Evolutionary conservation across 1,284 basidiomycete species (phyloP), one percentile per base, ranked within the genome.

Genomic region (Puccinia coronata): DNA sequence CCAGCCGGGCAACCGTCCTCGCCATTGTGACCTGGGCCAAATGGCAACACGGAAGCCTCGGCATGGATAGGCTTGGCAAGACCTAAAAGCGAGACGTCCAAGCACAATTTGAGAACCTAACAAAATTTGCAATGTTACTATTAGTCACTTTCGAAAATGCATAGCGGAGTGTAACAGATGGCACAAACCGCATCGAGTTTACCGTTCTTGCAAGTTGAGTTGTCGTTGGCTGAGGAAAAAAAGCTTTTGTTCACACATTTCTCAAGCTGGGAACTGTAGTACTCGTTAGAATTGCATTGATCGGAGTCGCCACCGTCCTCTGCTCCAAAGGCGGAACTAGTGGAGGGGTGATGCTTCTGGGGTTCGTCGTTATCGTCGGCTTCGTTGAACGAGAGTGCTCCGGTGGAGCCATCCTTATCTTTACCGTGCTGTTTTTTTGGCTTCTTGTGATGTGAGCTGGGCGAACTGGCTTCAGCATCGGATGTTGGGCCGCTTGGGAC

Each of bases 181-280:
- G 31, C 31, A 79, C 77, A 14, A 12, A 79, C 77, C 9, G 65
- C 43, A 59, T 79, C 77, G 28, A 70, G 53, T 57, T 70, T 53
- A 34, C 77, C 77, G 11, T 70, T 55, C 55, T 79, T 57, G 49
- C 77, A 79, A 39, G 49, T 79, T 14, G 63, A 57, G 51, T 79
- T 67, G 20, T 25, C 18, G 34, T 57, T 70, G 47, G 77, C 43
- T 31, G 55, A 25, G 8, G 63, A 70, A 31, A 79, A 79, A 63
- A 47, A 71, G 25, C 65, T 71, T n/a, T 57, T 79, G 36, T 79
- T 53, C 36, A 79, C 65, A 70, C 77, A 79, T 41, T 41, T 55
- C 1, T 71, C 11, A 12, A 71, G 47, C 9, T 57, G 18, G 2
- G 77, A 69, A 28, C 77, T 79, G 31, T 70, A 79, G 39, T 79